These are phyloP conservation scores for Neonectria sp. DNA, from an alignment of 2,329 filamentous ascomycete genomes.

Conservation along the genomic window DNA sequence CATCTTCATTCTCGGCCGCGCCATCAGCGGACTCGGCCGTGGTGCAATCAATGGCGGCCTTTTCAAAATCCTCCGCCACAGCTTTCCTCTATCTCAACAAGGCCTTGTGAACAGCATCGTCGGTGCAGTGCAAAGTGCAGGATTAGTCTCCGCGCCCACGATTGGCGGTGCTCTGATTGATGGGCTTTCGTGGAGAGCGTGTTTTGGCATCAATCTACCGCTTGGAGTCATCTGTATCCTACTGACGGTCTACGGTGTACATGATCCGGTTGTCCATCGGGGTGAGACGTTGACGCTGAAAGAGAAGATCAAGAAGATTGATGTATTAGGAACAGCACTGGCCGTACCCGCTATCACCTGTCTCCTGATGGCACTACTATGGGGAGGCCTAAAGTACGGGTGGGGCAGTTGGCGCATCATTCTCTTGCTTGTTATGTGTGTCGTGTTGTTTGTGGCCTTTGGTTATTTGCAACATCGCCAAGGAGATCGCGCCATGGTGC, in stretches of 20 bases:
- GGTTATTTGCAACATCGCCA: slow-evolving; percentile 40
- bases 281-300: slow-evolving; percentile 18
- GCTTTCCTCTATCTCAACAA: slow-evolving; percentile 40
- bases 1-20: slow-evolving; percentile 55
- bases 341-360: slow-evolving; percentile 36
- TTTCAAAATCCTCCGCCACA: slow-evolving; percentile 43
- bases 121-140: slow-evolving; percentile 37
- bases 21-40: slow-evolving; percentile 53
- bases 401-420: slow-evolving; percentile 44
- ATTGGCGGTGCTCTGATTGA: slow-evolving; percentile 41
- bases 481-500: slow-evolving; percentile 36
- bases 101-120: slow-evolving; percentile 40
- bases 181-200: slow-evolving; percentile 43
- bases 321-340: slow-evolving; percentile 32
- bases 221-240: slow-evolving; percentile 34
- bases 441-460: slow-evolving; percentile 26
- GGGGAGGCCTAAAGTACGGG: slow-evolving; percentile 42
- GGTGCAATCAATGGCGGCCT: slow-evolving; percentile 44
- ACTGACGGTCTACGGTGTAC: slow-evolving; percentile 36
- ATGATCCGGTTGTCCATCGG: slow-evolving; percentile 27
- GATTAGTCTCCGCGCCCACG: slow-evolving; percentile 38
- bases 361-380: slow-evolving; percentile 45
- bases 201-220: slow-evolving; percentile 43
- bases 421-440: slow-evolving; percentile 30
- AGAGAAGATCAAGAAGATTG: slow-evolving; percentile 37